A percentile compares a stretch with the other conserved stretches of the same genome.
phyloP scores from a whole-genome alignment of 441 rosid species.

The Raphanus hybrid region DNA sequence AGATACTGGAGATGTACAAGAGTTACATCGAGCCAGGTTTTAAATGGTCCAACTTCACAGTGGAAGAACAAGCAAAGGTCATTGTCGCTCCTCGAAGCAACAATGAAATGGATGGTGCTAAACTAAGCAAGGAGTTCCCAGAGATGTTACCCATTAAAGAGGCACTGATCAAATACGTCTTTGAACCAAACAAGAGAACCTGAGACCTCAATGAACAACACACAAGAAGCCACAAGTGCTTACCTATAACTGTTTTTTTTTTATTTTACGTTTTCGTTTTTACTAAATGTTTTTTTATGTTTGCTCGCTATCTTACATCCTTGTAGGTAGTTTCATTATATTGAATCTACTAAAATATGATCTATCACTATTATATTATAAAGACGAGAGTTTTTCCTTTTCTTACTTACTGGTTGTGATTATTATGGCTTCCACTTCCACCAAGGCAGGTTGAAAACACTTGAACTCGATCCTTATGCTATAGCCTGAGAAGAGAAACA shows the following conservation, averaged over 20 bases:
- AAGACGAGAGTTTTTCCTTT: constrained; percentile 28
- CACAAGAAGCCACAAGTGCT: constrained; percentile 11
- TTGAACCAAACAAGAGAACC: constrained; percentile 55
- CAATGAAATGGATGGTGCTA: constrained; percentile 59
- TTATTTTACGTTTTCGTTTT: background rate
- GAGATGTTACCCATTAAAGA: constrained; percentile 56
- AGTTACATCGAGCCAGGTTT: constrained; percentile 50
- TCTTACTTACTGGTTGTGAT: constrained; percentile 34
- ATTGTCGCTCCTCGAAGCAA: constrained; percentile 63
- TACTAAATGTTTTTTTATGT: constrained; percentile 14
- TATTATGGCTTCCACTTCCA: constrained; percentile 11
- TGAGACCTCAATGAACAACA: constrained; percentile 22
- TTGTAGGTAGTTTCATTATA: constrained; percentile 41
- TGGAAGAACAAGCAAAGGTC: constrained; percentile 64
- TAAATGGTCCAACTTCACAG: constrained; percentile 51
- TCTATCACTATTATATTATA: constrained; percentile 37
- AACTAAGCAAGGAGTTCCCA: constrained; percentile 61
- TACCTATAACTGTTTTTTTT: constrained; percentile 8
- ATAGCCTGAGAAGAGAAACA: constrained; percentile 38
- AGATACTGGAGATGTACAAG: constrained; percentile 60
- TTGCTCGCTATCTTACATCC: constrained; percentile 22
- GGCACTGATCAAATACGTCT: constrained; percentile 55
- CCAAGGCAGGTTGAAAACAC: constrained; percentile 28
- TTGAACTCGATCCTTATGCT: constrained; percentile 30
- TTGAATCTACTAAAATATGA: constrained; percentile 41